Conservation (phyloP, 1,139 yeast genomes). For the Sugiyamaella grinbergsii region DNA sequence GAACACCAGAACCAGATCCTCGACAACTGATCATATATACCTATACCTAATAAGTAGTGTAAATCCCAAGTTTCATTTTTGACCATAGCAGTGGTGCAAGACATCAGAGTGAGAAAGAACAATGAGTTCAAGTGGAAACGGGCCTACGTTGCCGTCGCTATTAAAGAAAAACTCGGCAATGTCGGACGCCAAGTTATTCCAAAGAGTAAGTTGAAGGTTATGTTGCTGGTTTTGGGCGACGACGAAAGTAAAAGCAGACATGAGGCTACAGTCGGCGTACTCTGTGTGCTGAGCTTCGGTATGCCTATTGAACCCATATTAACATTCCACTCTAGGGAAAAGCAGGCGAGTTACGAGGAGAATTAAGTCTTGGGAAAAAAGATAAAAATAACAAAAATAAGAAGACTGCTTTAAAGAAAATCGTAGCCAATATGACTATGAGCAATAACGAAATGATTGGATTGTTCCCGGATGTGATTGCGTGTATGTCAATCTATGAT, state of each 20-base stretch:
- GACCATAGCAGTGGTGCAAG: no score
- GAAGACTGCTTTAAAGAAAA: conserved; percentile 67
- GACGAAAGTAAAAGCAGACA: no score
- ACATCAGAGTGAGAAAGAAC: neutral
- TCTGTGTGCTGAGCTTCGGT: no score
- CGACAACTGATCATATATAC: no score
- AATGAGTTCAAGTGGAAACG: conserved; percentile 17
- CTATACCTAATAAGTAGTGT: no score
- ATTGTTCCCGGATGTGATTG: conserved; percentile 67
- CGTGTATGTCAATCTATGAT: conserved; percentile 63
- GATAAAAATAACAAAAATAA: conserved; percentile 51
- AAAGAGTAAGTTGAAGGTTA: conserved; percentile 33
- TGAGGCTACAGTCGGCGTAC: no score
- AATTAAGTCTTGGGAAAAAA: conserved; percentile 57
- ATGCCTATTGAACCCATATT: no score
- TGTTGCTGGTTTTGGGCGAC: neutral
- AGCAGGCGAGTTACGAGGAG: conserved; percentile 59
- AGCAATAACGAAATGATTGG: conserved; percentile 75
- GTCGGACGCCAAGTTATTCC: conserved; percentile 39
- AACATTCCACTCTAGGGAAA: conserved; percentile 35
- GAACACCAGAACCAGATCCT: no score
- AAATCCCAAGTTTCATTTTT: no score
- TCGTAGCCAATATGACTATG: conserved; percentile 80
- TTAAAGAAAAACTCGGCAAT: conserved; percentile 23
- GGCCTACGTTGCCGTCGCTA: conserved; percentile 13